Percentiles rank a stretch among this genome's conserved stretches.
Conservation (phyloP, 2,329 filamentous ascomycete genomes). For the Pyricularia sp. region DNA sequence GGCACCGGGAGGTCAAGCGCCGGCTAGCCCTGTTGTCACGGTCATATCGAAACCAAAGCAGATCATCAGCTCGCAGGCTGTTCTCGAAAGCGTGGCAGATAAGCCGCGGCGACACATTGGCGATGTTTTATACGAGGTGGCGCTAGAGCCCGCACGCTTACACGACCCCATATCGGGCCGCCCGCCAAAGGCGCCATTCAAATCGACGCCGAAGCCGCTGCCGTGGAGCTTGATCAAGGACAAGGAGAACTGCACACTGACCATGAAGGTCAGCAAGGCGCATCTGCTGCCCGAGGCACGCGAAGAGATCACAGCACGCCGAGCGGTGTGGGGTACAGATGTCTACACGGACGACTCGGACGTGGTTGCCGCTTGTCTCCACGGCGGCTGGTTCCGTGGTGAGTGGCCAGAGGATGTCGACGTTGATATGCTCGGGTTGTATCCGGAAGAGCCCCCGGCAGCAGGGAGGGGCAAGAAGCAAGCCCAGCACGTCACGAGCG, state of each 20-base stretch:
- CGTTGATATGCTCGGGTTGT: conserved; percentile 52
- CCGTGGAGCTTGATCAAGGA: conserved; percentile 63
- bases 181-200: conserved; percentile 21
- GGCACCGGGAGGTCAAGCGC: conserved; percentile 18
- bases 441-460: conserved; percentile 16
- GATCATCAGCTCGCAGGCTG: conserved; percentile 56
- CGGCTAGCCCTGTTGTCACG: conserved; percentile 28
- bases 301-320: conserved; percentile 73
- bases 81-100: conserved; percentile 63
- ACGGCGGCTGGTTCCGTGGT: conserved; percentile 84
- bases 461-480: conserved; percentile 19
- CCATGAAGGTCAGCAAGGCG: conserved; percentile 73
- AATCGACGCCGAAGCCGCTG: conserved; percentile 57
- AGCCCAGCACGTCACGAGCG: conserved; percentile 10
- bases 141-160: conserved; percentile 44
- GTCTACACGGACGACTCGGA: conserved; percentile 96
- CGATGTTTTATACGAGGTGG: conserved; percentile 70
- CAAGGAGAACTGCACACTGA: conserved; percentile 84
- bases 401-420: conserved; percentile 79
- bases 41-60: conserved; percentile 53
- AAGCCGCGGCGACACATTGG: conserved; percentile 73
- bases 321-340: conserved; percentile 85
- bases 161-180: conserved; percentile 41
- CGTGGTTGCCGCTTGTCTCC: conserved; percentile 83
- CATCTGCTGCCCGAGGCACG: conserved; percentile 62